phyloP scores from a whole-genome alignment of 1,284 basidiomycete genomes.

The Tilletiaria anomala region DNA sequence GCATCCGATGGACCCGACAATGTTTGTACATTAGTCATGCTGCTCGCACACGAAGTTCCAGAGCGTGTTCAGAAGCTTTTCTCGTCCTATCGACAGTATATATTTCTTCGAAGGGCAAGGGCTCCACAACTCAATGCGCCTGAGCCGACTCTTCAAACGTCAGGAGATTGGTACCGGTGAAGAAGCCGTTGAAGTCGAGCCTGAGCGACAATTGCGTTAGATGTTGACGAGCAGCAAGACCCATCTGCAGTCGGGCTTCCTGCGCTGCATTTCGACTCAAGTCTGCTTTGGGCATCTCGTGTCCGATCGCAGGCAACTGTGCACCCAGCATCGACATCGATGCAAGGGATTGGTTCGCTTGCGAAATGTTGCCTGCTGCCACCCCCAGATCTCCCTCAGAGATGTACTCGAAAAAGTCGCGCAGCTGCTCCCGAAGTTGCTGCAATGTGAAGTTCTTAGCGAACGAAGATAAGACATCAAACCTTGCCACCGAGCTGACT shows the following conservation, averaged over 20 bases:
- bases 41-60: no score
- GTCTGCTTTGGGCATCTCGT: background rate
- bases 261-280: conserved; percentile 38
- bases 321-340: conserved; percentile 8
- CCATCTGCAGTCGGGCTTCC: conserved; percentile 43
- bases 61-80: no score
- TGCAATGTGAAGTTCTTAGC: no score
- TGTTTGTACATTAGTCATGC: no score
- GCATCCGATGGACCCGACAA: no score
- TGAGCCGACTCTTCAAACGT: no score
- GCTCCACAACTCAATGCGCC: no score
- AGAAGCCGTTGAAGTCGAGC: conserved; percentile 70
- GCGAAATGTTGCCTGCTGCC: conserved; percentile 2
- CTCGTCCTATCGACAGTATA: no score
- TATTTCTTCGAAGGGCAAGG: no score
- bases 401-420: conserved; percentile 12
- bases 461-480: no score
- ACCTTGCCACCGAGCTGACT: conserved; percentile 17
- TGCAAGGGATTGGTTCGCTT: background rate
- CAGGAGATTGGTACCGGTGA: no score
- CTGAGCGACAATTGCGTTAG: conserved; percentile 66
- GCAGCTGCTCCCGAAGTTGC: conserved; percentile 4
- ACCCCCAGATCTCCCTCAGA: conserved; percentile 3
- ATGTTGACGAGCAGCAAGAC: conserved; percentile 55
- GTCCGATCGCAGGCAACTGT: conserved; percentile 4